Conservation (phyloP, 2,329 filamentous ascomycete species). For the Drechslera avenae region DNA sequence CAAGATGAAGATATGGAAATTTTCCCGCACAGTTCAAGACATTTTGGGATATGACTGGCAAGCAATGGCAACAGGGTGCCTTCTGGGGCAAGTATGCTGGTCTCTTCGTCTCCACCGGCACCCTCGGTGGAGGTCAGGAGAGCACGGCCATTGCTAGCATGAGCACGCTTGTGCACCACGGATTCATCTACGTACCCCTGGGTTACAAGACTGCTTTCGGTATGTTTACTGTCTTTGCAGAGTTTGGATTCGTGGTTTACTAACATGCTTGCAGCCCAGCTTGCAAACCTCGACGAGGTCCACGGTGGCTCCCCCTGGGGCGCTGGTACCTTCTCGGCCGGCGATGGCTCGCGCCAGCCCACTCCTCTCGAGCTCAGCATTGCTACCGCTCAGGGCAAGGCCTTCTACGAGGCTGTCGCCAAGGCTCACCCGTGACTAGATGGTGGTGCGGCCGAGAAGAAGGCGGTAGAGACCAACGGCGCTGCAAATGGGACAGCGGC, state of each 20-base stretch:
- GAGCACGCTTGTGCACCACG: constrained; percentile 89
- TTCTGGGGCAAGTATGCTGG: constrained; percentile 90
- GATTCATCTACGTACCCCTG: constrained; percentile 93
- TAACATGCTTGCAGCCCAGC: constrained; percentile 45
- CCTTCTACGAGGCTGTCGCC: constrained; percentile 77
- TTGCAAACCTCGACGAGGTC: constrained; percentile 76
- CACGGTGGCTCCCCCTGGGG: constrained; percentile 92
- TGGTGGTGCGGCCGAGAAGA: constrained; percentile 50
- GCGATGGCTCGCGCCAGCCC: constrained; percentile 85
- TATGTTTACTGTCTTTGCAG: constrained; percentile 7
- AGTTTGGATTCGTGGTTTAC: not conserved
- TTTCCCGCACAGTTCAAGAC: constrained; percentile 95
- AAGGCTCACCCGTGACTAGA: constrained; percentile 82
- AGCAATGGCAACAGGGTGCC: constrained; percentile 77
- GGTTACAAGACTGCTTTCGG: constrained; percentile 83
- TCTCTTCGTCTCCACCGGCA: constrained; percentile 86
- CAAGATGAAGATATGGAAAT: constrained; percentile 74
- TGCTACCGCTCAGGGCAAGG: constrained; percentile 80
- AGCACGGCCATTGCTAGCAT: constrained; percentile 79
- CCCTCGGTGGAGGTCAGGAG: constrained; percentile 87
- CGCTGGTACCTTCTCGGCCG: constrained; percentile 82
- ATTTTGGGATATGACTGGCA: constrained; percentile 89
- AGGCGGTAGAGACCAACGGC: constrained; percentile 11
- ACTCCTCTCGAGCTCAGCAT: constrained; percentile 74
- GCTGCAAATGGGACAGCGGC: constrained; percentile 38